These are phyloP conservation scores for Panicum miliaceum DNA, from an alignment of 176 grass and related monocot species.

Conservation along the genomic window DNA sequence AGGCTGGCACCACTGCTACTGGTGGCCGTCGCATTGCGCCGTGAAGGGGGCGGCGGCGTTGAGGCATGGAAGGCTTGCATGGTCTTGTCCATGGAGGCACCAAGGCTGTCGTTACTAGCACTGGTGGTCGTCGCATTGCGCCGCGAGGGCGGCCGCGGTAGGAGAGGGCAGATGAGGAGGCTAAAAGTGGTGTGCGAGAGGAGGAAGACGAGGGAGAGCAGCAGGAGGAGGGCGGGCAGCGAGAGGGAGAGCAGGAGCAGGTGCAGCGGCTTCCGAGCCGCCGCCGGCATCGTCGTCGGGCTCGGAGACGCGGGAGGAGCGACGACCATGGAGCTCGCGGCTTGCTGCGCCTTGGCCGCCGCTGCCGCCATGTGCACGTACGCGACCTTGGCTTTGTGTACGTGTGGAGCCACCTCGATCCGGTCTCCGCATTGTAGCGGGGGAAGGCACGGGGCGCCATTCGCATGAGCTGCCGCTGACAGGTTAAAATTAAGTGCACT, in stretches of 20 bases:
- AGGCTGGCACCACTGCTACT: neutral
- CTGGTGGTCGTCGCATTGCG: neutral
- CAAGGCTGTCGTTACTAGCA: neutral
- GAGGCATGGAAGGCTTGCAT: slow-evolving; percentile 33
- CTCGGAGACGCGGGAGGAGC: neutral
- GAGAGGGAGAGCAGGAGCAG: slow-evolving; percentile 49
- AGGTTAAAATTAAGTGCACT: slow-evolving; percentile 47
- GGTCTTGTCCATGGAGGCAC: slow-evolving; percentile 32
- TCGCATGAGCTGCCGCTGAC: slow-evolving; percentile 30
- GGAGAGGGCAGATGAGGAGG: slow-evolving; percentile 51
- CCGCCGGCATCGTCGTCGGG: slow-evolving; percentile 11
- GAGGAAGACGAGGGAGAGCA: slow-evolving; percentile 48
- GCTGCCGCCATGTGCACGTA: slow-evolving; percentile 11
- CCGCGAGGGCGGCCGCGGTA: slow-evolving; percentile 11
- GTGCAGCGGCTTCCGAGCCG: slow-evolving; percentile 40
- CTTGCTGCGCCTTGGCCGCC: neutral
- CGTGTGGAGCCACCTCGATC: slow-evolving; percentile 3
- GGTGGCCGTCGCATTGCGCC: neutral
- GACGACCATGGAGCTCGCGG: slow-evolving; percentile 24
- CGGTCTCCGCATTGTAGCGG: slow-evolving; percentile 15
- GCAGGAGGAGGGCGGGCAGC: slow-evolving; percentile 34
- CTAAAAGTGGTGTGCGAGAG: slow-evolving; percentile 58
- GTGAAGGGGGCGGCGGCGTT: neutral
- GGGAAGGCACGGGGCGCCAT: slow-evolving; percentile 42
- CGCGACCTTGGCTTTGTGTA: slow-evolving; percentile 12